These are phyloP conservation scores for Calycina herbarum DNA, from an alignment of 2,329 filamentous ascomycete genomes.

Conservation along the genomic window DNA sequence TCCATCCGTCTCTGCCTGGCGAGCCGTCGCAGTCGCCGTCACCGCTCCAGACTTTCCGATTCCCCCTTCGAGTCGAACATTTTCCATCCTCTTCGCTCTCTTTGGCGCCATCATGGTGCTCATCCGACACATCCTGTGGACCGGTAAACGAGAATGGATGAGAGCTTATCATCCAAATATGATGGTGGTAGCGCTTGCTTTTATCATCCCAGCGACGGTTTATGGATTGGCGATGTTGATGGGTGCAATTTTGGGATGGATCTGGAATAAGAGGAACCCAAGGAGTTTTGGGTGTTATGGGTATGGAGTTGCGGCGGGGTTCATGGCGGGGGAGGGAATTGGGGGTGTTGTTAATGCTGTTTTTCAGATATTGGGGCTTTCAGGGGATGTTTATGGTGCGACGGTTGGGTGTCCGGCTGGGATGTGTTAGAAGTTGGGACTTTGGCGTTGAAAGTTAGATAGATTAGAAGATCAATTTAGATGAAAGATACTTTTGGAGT, in stretches of 20 bases:
- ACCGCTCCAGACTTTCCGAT: conserved; percentile 57
- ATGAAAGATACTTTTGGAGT: too few relatives aligned
- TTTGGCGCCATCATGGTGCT: conserved; percentile 49
- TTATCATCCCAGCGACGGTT: conserved; percentile 56
- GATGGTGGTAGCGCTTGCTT: conserved; percentile 60
- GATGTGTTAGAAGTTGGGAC: background rate
- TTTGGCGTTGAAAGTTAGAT: background rate
- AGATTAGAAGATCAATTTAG: too few relatives aligned
- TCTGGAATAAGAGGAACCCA: conserved; percentile 56
- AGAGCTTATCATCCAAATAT: conserved; percentile 60
- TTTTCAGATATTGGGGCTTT: conserved; percentile 39
- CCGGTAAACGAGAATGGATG: conserved; percentile 54
- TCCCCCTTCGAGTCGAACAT: conserved; percentile 53
- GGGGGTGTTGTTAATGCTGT: conserved; percentile 61
- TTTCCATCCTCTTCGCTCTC: conserved; percentile 55
- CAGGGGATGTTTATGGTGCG: conserved; percentile 39
- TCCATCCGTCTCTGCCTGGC: conserved; percentile 66
- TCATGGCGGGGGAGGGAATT: conserved; percentile 64
- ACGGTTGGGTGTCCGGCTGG: conserved; percentile 36
- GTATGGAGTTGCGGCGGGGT: conserved; percentile 59
- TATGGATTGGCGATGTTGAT: conserved; percentile 60
- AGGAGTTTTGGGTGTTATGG: conserved; percentile 57
- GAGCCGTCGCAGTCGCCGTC: conserved; percentile 62
- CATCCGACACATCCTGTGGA: conserved; percentile 55
- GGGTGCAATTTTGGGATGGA: conserved; percentile 51